A percentile compares a stretch with the other conserved stretches of the same genome.
Conservation (phyloP, 805 yeast genomes). For the Spathaspora hagerdaliae region DNA sequence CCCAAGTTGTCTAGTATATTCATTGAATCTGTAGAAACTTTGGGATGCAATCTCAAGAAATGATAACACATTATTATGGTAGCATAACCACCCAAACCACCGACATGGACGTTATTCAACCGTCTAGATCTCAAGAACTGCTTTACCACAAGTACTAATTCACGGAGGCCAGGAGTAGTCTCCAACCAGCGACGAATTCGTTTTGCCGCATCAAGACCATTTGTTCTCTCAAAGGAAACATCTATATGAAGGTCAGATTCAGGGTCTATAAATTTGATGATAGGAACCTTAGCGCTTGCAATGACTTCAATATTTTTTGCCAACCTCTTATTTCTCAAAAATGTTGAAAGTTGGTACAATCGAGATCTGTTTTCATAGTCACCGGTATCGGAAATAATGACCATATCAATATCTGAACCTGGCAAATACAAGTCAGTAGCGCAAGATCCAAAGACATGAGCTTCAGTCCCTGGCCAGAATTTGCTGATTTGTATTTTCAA, state of each 20-base stretch:
- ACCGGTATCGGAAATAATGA: conserved; percentile 60
- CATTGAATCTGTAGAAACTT: conserved; percentile 63
- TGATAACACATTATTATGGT: conserved; percentile 84
- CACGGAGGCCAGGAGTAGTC: conserved; percentile 74
- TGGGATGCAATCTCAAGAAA: conserved; percentile 75
- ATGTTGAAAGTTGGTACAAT: conserved; percentile 69
- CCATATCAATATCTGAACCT: conserved; percentile 95
- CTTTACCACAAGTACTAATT: conserved; percentile 75
- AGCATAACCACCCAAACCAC: conserved; percentile 93
- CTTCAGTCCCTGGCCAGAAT: conserved; percentile 76
- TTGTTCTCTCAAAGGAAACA: conserved; percentile 80
- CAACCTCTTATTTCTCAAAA: conserved; percentile 54
- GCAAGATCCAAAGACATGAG: conserved; percentile 87
- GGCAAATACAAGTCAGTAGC: conserved; percentile 93
- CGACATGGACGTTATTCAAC: conserved; percentile 82
- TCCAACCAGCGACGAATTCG: conserved; percentile 72
- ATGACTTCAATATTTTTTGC: conserved; percentile 80
- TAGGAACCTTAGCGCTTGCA: conserved; percentile 90
- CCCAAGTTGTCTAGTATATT: conserved; percentile 76
- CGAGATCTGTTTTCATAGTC: conserved; percentile 60
- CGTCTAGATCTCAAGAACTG: conserved; percentile 77
- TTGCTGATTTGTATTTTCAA: conserved; percentile 48
- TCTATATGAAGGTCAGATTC: conserved; percentile 72
- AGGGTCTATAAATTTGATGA: conserved; percentile 83
- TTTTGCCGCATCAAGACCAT: conserved; percentile 80